Conservation (phyloP, 495 filamentous ascomycete species). For the Daldinia childiae region DNA sequence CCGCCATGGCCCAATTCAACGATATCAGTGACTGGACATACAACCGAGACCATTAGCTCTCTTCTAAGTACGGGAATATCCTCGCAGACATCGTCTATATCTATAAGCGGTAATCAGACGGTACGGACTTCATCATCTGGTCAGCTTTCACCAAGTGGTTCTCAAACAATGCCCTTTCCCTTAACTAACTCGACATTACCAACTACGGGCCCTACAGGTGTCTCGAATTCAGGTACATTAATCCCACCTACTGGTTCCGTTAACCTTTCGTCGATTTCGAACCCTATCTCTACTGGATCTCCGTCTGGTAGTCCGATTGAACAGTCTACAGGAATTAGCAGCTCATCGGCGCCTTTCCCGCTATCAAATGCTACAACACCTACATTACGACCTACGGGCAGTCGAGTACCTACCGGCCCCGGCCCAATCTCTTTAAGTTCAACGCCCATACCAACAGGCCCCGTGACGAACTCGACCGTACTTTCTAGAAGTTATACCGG, state of each 20-base stretch:
- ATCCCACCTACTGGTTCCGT: conserved; percentile 8
- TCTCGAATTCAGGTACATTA: conserved; percentile 12
- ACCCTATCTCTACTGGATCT: conserved; percentile 11
- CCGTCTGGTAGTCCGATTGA: conserved; percentile 2
- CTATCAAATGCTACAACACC: conserved; percentile 35
- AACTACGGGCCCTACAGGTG: conserved; percentile 14
- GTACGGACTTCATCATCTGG: background rate
- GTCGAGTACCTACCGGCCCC: conserved; percentile 23
- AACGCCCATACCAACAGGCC: background rate
- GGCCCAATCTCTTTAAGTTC: conserved; percentile 27
- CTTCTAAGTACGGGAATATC: background rate
- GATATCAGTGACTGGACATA: conserved; percentile 20
- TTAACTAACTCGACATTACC: conserved; percentile 27
- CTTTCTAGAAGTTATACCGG: conserved; percentile 4
- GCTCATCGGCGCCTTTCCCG: conserved; percentile 34
- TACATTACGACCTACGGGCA: conserved; percentile 21
- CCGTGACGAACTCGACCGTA: conserved; percentile 14
- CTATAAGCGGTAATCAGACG: background rate
- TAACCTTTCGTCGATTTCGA: background rate
- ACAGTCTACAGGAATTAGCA: conserved; percentile 8
- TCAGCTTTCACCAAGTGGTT: conserved; percentile 1
- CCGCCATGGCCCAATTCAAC: conserved; percentile 48
- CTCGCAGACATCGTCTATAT: background rate
- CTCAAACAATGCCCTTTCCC: conserved; percentile 29
- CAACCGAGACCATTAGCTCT: conserved; percentile 14